Base-by-base conservation (phyloP, 2,329 filamentous ascomycete genomes). In the Rachicladosporium sp. region DNA sequence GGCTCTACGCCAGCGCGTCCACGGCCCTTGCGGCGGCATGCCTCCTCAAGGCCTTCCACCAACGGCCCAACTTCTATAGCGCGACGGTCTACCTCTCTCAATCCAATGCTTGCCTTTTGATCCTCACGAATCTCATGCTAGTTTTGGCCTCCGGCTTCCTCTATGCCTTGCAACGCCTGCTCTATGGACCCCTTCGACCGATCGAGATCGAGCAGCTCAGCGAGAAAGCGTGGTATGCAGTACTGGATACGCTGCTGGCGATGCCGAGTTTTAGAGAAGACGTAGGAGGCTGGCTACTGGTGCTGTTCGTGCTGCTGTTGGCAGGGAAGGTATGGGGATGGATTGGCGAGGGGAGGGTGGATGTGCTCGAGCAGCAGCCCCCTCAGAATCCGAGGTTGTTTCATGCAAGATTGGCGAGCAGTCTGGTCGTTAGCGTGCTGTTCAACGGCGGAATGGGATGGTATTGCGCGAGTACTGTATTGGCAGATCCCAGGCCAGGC, bases 231-330 rank as follows among this genome's bases (percentile, higher is more conserved):
- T 98, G 93, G 93, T 95, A 95, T 57, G 89, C 91, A 31, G 84
- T 96, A 31, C 94, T 89, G 35, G 91, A 98, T 66, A 98, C 91
- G 47, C 85, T 88, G 56, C 70, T 98, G 47, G 91, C 91, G 21
- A 96, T 98, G 89, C 95, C 91, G 23, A 94, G 94, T 48, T 96
- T 98, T 62, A 74, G 91, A 34, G 91, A 95, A 47, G 88, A 96
- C 59, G 78, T 98, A 11, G 89, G 91, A 33, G 83, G 82, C 32
- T 93, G 87, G 79, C 94, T 96, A 56, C 69, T 98, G 43, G 78
- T 91, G 54, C 96, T 98, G 88, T 96, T 98, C 61, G 84, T 93
- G 10, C 79, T 81, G 19, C 72, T 98, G 31, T 75, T 98, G 35
- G 89, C 87, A 3, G 88, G 88, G 40, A 96, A 96, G 65, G 82